Evolutionary conservation across 2,329 filamentous ascomycete genomes (phyloP).

Genomic region (Tolypocladium inflatum): DNA sequence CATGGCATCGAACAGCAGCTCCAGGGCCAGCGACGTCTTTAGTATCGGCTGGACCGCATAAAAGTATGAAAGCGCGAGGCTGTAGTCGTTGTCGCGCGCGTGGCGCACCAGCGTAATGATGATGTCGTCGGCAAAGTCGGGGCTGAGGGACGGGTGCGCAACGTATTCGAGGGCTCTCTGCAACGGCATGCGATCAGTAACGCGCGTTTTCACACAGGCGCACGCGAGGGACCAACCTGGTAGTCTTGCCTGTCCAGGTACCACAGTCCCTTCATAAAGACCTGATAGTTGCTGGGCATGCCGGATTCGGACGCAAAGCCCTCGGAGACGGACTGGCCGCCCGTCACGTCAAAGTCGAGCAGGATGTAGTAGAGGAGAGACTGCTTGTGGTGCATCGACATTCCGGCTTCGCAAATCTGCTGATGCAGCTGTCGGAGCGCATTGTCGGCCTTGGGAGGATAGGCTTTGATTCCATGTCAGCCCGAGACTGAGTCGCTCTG

Average conservation of each 20-base stretch:
- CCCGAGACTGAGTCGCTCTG: background rate
- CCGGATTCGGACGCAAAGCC: conserved; percentile 52
- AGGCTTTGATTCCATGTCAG: conserved; percentile 37
- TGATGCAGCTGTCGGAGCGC: conserved; percentile 61
- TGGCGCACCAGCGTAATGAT: conserved; percentile 57
- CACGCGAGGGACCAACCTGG: conserved; percentile 29
- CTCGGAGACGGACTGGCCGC: conserved; percentile 41
- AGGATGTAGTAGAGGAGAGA: conserved; percentile 78
- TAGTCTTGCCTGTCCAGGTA: conserved; percentile 66
- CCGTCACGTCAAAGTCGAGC: conserved; percentile 56
- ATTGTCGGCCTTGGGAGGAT: conserved; percentile 63
- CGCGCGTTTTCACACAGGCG: background rate
- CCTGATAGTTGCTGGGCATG: conserved; percentile 66
- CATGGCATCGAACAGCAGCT: conserved; percentile 61
- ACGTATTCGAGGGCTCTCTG: conserved; percentile 64
- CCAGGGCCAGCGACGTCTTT: conserved; percentile 50
- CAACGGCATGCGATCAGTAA: background rate
- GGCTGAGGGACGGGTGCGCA: conserved; percentile 67
- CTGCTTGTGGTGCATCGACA: conserved; percentile 68
- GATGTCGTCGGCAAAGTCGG: conserved; percentile 79
- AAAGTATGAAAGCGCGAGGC: conserved; percentile 68
- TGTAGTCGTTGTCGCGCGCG: conserved; percentile 48
- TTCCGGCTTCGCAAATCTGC: conserved; percentile 54
- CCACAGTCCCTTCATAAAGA: conserved; percentile 78
- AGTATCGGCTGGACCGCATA: conserved; percentile 65